Base-by-base conservation (phyloP, 179 eudicot species). In the Beta macrorhiza region DNA sequence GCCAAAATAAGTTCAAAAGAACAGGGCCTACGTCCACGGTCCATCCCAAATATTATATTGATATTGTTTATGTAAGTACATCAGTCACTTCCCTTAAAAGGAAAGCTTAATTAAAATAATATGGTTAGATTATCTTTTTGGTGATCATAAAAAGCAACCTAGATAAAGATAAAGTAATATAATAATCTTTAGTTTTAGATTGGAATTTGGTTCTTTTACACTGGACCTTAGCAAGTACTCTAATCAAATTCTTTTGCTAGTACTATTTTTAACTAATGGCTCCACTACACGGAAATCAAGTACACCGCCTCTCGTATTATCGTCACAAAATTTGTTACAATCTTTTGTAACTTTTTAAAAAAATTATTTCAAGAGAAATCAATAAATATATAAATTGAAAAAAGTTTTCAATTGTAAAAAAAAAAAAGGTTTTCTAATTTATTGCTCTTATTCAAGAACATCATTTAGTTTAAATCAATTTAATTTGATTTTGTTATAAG, bases 61-160 rank as follows among this genome's bases (percentile, higher is more conserved):
- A 52, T 51, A 72, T 5, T 16, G 47, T 65, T 22, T 9, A 11
- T 44, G 53, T 17, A 69, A 16, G 56, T 78, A 72, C 62, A 65
- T 72, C 4, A 72, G 49, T 19, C 47, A 67, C 79, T 81, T 80
- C 57, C 79, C 64, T 75, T 65, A 81, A 73, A 65, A 81, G 83
- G 84, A 78, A 82, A 78, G 62, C 51, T 78, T 55, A 17, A 42
- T 37, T 78, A 82, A 53, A 78, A 78, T 78, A 78, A 45, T n/a
- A 58, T n/a, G 7, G 19, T 63, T 20, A 73, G 75, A 73, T 78
- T 78, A 78, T 78, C 79, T 56, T 53, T 78, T 37, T 72, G 70
- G 75, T 78, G 55, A 65, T 51, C 75, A 73, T 47, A 52, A 72
- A 75, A 76, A 57, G 37, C 6, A 64, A 5, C 14, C 25, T 77